Evolutionary conservation across 2,329 filamentous ascomycete species (phyloP), one percentile per base, ranked within the genome.

Genomic region (Trichoderma afroharzianum): DNA sequence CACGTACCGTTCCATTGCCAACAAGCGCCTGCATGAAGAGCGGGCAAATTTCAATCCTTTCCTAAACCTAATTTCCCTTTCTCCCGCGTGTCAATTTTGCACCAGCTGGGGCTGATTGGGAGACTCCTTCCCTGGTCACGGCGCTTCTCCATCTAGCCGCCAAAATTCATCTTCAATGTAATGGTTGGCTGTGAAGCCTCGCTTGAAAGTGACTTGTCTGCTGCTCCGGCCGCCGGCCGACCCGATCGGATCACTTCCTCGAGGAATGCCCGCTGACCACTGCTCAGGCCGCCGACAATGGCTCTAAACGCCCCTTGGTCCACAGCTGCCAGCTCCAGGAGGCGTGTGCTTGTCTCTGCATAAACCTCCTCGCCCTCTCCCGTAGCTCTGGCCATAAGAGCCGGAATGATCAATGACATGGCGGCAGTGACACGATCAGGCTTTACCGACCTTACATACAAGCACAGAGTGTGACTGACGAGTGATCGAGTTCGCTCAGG

Each of bases 101-200:
- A 43, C 21, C 33, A 4, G 28, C 8, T 18, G 39, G 15, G 12
- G 21, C 11, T 57, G 50, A 64, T 69, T 69, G 61, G 63, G 36
- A 32, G 33, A 28, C 15, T 36, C 6, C 18, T 4, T n/a, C n/a
- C 36, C 28, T 39, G 58, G 21, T 9, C 21, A 55, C 55, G 30
- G 14, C 18, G 36, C 33, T 36, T 43, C 53, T 72, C 55, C 59
- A 62, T 70, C 76, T 76, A 81, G 57, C 83, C 82, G 6, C 89
- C 89, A 86, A 99, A 98, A 81, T 97, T 87, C 93, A 98, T 97
- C 87, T 97, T 96, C 78, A 99, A 82, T 68, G 94, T 94, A 85
- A 99, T 99, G 74, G 86, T 96, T 14, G 96, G 96, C 81, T 89
- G 89, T 32, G 83, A 87, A 71, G 85, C 83, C 72, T 83, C 85